Evolutionary conservation across 2,329 filamentous ascomycete genomes (phyloP), one percentile per base, ranked within the genome.

Genomic region (Knoxdaviesia capensis): DNA sequence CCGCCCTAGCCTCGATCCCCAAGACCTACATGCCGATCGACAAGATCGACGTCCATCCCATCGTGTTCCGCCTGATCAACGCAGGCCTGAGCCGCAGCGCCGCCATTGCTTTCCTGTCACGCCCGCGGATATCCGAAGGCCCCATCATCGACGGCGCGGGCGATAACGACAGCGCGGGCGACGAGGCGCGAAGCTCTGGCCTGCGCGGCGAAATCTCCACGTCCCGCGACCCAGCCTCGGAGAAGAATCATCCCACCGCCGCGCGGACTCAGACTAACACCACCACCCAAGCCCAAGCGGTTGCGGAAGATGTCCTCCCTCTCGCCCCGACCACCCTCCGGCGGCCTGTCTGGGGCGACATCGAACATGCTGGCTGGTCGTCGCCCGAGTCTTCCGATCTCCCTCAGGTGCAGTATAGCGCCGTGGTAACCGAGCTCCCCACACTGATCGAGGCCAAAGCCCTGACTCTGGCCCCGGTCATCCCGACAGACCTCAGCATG

Each of bases 381-480:
- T 82, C 85, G 2, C 88, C 88, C 5, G 70, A 72, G 31, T 80
- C 75, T 1, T 63, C 71, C 6, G 81, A 90, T 53, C 61, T 90
- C 11, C 77, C 84, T 5, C 75, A 84, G 52, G 61, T 96, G n/a
- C 77, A 92, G 48, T 96, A 93, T 57, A 70, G 68, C 50, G 75
- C 76, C 2, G 84, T 98, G 29, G 66, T 94, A 11, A 68, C 71
- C 34, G 88, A 96, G 58, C 66, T 98, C 29, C 84, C 87, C 1
- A 80, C 92, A 53, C 68, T 96, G 31, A 82, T 96, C 47, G 88
- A 96, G 62, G 88, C 84, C 7, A 88, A 88, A 56, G 88, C 86
- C 1, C 74, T 94, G n/a, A 86, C 83, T 0, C 69, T 94, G 34
- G 84, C 81, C 0, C 84, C 78, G 31, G 63, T 36, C 5, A 20